These are phyloP conservation scores for Solanum etuberosum DNA, from an alignment of 257 asterid genomes.

Conservation along the genomic window DNA sequence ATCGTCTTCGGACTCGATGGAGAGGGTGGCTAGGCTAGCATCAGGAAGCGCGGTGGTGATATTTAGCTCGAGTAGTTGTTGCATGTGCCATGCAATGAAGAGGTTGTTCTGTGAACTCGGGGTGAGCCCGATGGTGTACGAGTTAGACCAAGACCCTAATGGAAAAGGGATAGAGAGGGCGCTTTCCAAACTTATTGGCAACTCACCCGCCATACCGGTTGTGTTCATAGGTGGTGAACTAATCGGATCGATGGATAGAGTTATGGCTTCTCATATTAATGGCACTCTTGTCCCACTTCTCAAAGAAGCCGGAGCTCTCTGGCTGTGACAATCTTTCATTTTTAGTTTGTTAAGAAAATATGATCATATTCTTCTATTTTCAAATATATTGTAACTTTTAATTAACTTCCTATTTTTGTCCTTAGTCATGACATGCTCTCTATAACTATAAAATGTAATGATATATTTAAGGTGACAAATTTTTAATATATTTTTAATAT, in stretches of 20 bases:
- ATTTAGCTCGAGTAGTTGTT: conserved; percentile 29
- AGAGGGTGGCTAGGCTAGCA: conserved; percentile 28
- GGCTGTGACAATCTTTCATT: neutral
- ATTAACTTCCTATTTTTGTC: neutral
- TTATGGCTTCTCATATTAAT: conserved; percentile 38
- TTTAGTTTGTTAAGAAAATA: neutral
- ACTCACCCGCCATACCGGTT: conserved; percentile 1
- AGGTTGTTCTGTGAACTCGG: conserved; percentile 35
- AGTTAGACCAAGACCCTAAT: conserved; percentile 26
- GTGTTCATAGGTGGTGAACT: conserved; percentile 38
- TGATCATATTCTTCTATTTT: neutral
- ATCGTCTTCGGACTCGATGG: conserved; percentile 16
- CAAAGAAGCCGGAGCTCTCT: conserved; percentile 40
- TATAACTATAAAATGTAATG: no score
- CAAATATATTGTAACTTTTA: neutral
- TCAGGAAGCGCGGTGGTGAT: conserved; percentile 38
- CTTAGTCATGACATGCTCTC: neutral
- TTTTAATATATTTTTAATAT: no score
- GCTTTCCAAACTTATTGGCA: conserved; percentile 19
- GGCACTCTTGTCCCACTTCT: conserved; percentile 36
- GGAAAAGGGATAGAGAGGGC: conserved; percentile 34
- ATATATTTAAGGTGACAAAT: no score
- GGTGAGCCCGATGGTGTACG: conserved; percentile 24
- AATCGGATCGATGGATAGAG: conserved; percentile 36
- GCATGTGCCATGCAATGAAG: conserved; percentile 45